Percentiles rank a stretch among this genome's conserved stretches.
phyloP scores from a whole-genome alignment of 2,329 filamentous ascomycete species.

The Colletotrichum sp. region DNA sequence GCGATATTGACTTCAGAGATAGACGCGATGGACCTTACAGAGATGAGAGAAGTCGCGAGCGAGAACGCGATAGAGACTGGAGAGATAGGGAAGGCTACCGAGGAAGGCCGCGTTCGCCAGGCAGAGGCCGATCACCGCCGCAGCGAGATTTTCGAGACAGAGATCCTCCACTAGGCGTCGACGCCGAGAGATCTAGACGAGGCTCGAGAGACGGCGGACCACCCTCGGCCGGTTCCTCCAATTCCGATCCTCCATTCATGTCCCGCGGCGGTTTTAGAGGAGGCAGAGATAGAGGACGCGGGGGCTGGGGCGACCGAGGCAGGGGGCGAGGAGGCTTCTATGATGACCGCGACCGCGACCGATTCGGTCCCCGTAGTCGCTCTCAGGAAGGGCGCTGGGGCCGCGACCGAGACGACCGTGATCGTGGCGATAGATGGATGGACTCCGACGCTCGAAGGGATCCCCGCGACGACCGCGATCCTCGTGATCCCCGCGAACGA shows the following conservation, averaged over 20 bases:
- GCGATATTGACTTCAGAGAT: conserved; percentile 65
- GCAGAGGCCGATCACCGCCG: conserved; percentile 68
- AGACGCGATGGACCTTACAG: conserved; percentile 49
- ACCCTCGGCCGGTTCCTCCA: conserved; percentile 72
- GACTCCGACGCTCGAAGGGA: conserved; percentile 48
- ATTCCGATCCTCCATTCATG: conserved; percentile 67
- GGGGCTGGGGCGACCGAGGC: conserved; percentile 53
- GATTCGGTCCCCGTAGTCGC: conserved; percentile 67
- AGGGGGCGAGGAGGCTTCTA: conserved; percentile 56
- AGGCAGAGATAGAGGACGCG: conserved; percentile 56
- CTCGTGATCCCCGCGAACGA: conserved; percentile 46
- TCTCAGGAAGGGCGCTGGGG: conserved; percentile 69
- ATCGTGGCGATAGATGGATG: conserved; percentile 47
- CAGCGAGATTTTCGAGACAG: conserved; percentile 64
- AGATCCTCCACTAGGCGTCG: conserved; percentile 66
- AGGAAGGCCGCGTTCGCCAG: conserved; percentile 66
- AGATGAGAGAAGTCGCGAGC: conserved; percentile 65
- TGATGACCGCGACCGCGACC: conserved; percentile 61
- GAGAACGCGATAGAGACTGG: conserved; percentile 60
- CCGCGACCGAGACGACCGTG: conserved; percentile 62
- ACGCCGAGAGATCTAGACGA: conserved; percentile 70
- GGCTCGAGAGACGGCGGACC: conserved; percentile 74
- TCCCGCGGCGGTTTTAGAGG: conserved; percentile 60
- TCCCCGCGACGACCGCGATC: conserved; percentile 53
- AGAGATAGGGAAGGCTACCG: conserved; percentile 54